phyloP scores from a whole-genome alignment of 768 basidiomycete species.

The Suillus spraguei region DNA sequence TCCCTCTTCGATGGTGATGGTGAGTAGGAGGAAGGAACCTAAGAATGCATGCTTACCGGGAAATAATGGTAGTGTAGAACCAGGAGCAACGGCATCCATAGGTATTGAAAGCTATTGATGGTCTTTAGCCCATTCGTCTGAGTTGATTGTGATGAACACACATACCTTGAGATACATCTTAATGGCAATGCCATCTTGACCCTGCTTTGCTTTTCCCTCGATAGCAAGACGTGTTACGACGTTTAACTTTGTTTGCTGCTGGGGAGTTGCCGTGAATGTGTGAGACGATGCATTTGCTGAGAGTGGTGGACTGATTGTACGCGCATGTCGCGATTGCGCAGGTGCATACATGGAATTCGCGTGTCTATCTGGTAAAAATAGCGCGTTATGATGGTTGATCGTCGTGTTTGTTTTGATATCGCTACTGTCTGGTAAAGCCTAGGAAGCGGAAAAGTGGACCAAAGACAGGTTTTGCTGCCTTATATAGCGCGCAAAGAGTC shows the following conservation, averaged over 20 bases:
- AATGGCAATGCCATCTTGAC: slow-evolving; percentile 64
- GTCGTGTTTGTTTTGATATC: slow-evolving; percentile 5
- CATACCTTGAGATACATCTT: slow-evolving; percentile 81
- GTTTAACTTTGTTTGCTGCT: slow-evolving; percentile 54
- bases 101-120: slow-evolving; percentile 61
- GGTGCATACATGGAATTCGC: slow-evolving; percentile 20
- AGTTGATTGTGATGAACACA: slow-evolving; percentile 29
- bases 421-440: not conserved
- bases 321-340: slow-evolving; percentile 29
- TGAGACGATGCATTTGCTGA: slow-evolving; percentile 43
- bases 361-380: not conserved
- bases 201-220: slow-evolving; percentile 71
- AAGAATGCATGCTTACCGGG: slow-evolving; percentile 49
- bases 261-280: slow-evolving; percentile 43
- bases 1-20: slow-evolving; percentile 55
- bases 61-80: slow-evolving; percentile 70
- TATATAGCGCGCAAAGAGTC: slow-evolving; percentile 7
- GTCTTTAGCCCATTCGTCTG: not conserved
- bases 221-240: slow-evolving; percentile 75
- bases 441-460: slow-evolving; percentile 9
- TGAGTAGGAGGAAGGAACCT: not conserved
- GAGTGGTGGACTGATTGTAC: slow-evolving; percentile 33
- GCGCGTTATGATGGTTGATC: slow-evolving; percentile 7
- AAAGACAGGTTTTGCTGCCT: slow-evolving; percentile 4
- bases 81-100: slow-evolving; percentile 65